Percentiles rank a stretch among this genome's conserved stretches.
phyloP scores from a whole-genome alignment of 176 grass and related monocot species.

The Melocanna baccifera region DNA sequence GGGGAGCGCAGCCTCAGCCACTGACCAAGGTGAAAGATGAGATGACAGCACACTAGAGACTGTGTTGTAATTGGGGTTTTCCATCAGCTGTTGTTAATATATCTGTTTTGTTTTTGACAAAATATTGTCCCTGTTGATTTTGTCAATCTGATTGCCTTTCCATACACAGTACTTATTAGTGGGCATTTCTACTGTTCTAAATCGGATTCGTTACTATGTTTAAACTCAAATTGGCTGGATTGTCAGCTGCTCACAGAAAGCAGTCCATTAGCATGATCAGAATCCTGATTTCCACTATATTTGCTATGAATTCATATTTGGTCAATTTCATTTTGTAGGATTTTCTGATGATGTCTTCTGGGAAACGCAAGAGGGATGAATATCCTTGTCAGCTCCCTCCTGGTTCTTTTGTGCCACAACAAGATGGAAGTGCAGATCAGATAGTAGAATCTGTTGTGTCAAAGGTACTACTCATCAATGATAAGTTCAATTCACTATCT shows the following conservation, averaged over 20 bases:
- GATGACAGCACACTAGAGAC: not conserved
- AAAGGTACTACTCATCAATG: conserved; percentile 36
- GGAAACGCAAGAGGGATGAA: conserved; percentile 96
- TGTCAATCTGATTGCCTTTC: not conserved
- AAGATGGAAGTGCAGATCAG: conserved; percentile 84
- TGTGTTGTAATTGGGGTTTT: not conserved
- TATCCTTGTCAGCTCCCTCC: conserved; percentile 67
- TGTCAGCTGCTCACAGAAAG: not conserved
- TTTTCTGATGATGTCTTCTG: conserved; percentile 73
- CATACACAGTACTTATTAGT: not conserved
- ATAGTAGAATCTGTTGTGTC: conserved; percentile 59
- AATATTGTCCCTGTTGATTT: not conserved
- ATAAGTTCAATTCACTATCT: not conserved
- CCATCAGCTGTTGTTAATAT: not conserved
- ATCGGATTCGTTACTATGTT: not conserved
- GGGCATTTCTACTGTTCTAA: not conserved
- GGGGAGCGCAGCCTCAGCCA: conserved; percentile 42
- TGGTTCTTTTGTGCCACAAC: conserved; percentile 85
- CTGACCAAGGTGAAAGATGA: conserved; percentile 64
- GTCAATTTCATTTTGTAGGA: conserved; percentile 52
- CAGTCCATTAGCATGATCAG: not conserved
- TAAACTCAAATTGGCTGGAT: not conserved
- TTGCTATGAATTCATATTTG: conserved; percentile 5
- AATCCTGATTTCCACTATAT: conserved; percentile 3
- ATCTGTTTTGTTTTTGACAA: not conserved